A percentile compares a stretch with the other conserved stretches of the same genome.
Conservation (phyloP, 345 rosid species). For the Bretschneidera sinensis region DNA sequence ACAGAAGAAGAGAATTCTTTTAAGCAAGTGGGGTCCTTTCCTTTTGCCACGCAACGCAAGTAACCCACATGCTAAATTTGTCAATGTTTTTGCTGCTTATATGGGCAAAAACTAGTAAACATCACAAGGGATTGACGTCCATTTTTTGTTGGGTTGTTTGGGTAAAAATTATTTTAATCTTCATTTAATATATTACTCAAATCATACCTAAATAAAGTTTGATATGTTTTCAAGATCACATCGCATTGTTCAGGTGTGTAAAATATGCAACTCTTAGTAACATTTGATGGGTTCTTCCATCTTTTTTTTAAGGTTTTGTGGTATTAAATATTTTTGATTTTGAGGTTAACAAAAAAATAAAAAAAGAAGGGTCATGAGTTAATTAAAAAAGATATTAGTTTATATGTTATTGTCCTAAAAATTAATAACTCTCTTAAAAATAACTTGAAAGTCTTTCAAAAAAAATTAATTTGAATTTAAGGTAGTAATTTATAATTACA, state of each 20-base stretch:
- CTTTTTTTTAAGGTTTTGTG: background rate
- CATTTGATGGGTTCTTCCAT: background rate
- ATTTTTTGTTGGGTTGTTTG: too few relatives aligned
- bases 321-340: too few relatives aligned
- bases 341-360: too few relatives aligned
- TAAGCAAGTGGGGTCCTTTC: conserved; percentile 7
- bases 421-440: too few relatives aligned
- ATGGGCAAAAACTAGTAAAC: background rate
- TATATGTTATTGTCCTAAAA: too few relatives aligned
- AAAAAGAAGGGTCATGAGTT: too few relatives aligned
- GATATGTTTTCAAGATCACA: conserved; percentile 27
- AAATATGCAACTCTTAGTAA: background rate
- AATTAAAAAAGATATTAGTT: too few relatives aligned
- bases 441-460: too few relatives aligned
- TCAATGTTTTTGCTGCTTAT: background rate
- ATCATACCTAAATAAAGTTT: conserved; percentile 7
- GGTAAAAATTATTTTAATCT: too few relatives aligned
- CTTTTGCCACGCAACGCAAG: background rate
- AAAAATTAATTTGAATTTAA: too few relatives aligned
- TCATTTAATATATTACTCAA: too few relatives aligned
- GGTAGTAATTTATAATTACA: too few relatives aligned
- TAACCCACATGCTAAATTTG: conserved; percentile 8
- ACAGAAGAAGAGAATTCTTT: background rate
- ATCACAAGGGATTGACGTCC: conserved; percentile 1
- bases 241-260: background rate